Conservation (phyloP, 78 protist genomes). For the Dictyostelium capitatum region DNA sequence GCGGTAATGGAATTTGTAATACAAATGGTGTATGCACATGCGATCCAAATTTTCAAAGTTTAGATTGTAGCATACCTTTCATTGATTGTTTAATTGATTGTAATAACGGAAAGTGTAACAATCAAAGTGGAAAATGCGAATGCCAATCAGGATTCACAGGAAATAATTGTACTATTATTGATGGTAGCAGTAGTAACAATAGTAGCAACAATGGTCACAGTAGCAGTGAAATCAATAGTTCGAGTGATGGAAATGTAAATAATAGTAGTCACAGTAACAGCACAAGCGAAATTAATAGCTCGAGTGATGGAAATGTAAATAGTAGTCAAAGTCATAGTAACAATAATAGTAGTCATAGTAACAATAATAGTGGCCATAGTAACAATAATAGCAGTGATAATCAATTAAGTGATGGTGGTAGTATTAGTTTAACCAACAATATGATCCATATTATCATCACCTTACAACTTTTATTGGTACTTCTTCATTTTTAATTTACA, state of each 20-base stretch:
- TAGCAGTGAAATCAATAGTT: not conserved
- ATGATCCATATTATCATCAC: too few species aligned
- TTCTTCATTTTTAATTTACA: too few species aligned
- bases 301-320: not conserved
- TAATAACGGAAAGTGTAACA: not conserved
- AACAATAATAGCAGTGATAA: too few species aligned
- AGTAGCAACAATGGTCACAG: too few species aligned
- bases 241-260: not conserved
- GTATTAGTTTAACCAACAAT: too few species aligned
- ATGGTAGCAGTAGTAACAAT: too few species aligned
- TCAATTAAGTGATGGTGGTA: too few species aligned
- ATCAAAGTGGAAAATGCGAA: not conserved
- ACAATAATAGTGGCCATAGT: too few species aligned
- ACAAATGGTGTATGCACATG: not conserved
- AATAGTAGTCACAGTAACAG: too few species aligned
- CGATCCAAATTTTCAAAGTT: not conserved
- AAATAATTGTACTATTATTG: not conserved
- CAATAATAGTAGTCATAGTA: too few species aligned
- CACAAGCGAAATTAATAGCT: not conserved
- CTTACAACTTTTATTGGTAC: too few species aligned
- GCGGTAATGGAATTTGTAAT: not conserved
- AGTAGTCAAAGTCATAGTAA: too few species aligned
- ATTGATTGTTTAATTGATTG: not conserved
- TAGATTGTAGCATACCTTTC: not conserved
- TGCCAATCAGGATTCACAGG: not conserved